Conservation (phyloP, 495 filamentous ascomycete species). For the Tetracladium marchalianum region DNA sequence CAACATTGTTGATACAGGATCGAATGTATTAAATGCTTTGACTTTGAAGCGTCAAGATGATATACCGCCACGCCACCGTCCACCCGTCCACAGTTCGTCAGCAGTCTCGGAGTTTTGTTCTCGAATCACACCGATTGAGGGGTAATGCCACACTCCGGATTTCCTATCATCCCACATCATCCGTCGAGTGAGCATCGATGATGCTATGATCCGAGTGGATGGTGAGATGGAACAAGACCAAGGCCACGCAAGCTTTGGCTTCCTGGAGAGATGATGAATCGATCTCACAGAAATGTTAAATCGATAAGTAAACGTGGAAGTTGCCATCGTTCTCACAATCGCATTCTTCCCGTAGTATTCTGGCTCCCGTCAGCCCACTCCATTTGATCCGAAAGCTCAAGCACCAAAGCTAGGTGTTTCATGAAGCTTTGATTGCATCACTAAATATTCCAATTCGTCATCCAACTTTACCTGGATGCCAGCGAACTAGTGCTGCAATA, state of each 20-base stretch:
- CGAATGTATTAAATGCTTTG: too few species aligned
- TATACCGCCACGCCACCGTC: not conserved
- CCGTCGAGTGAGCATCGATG: not conserved
- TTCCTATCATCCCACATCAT: not conserved
- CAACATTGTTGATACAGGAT: too few species aligned
- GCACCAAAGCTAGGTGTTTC: not conserved
- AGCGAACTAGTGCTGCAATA: not conserved
- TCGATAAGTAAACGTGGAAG: too few species aligned
- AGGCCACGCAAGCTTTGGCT: slow-evolving; percentile 8
- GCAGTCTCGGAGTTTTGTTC: too few species aligned
- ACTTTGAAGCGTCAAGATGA: too few species aligned
- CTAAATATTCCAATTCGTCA: not conserved
- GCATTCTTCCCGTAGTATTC: not conserved
- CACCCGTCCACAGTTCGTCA: too few species aligned
- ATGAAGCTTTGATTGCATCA: not conserved
- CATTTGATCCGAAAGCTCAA: not conserved
- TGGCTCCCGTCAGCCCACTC: not conserved
- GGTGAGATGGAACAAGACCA: not conserved
- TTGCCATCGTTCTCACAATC: not conserved
- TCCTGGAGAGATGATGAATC: not conserved
- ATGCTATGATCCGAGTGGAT: slow-evolving; percentile 1
- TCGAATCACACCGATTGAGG: slow-evolving; percentile 8
- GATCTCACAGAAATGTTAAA: too few species aligned
- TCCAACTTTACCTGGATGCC: not conserved
- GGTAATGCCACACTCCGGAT: slow-evolving; percentile 3